Percentiles rank a stretch among this genome's conserved stretches.
These are phyloP conservation scores for Zasmidium cellare DNA, from an alignment of 2,329 filamentous ascomycete genomes.

Conservation along the genomic window DNA sequence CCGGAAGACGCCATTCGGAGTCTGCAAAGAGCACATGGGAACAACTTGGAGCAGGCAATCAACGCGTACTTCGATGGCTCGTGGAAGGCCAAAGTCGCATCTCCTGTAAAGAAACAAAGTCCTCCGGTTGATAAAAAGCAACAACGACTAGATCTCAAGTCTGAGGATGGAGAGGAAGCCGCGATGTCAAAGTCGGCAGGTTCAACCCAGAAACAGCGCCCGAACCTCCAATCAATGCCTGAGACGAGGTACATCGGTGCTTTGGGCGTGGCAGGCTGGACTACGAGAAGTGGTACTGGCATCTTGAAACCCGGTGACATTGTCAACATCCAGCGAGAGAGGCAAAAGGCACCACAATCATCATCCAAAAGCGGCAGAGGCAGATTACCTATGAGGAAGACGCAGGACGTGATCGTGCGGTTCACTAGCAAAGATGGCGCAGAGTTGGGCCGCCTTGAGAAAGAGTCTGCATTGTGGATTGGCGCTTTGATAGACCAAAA, in stretches of 20 bases:
- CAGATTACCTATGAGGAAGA: constrained; percentile 59
- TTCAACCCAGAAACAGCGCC: constrained; percentile 13
- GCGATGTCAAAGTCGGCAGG: neutral
- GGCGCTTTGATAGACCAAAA: constrained; percentile 89
- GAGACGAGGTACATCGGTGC: constrained; percentile 78
- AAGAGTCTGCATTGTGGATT: constrained; percentile 87
- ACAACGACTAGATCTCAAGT: constrained; percentile 11
- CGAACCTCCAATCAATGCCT: constrained; percentile 48
- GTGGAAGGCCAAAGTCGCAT: constrained; percentile 47
- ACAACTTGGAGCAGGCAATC: constrained; percentile 61
- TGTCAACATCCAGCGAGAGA: constrained; percentile 85
- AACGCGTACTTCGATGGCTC: constrained; percentile 67
- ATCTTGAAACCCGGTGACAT: constrained; percentile 77
- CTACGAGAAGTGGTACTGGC: constrained; percentile 76
- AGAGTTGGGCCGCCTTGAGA: constrained; percentile 83
- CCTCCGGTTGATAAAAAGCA: constrained; percentile 12
- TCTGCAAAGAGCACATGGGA: constrained; percentile 52
- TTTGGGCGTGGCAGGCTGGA: constrained; percentile 90
- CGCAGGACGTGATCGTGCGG: constrained; percentile 83
- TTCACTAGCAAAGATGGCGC: constrained; percentile 79
- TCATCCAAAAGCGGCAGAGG: constrained; percentile 40
- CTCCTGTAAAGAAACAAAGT: constrained; percentile 19
- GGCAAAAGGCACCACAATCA: constrained; percentile 60
- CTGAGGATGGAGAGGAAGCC: constrained; percentile 5
- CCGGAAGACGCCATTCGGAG: constrained; percentile 45